Evolutionary conservation across 805 yeast genomes (phyloP), one percentile per base, ranked within the genome.

Genomic region (Kuraishia hungarica): DNA sequence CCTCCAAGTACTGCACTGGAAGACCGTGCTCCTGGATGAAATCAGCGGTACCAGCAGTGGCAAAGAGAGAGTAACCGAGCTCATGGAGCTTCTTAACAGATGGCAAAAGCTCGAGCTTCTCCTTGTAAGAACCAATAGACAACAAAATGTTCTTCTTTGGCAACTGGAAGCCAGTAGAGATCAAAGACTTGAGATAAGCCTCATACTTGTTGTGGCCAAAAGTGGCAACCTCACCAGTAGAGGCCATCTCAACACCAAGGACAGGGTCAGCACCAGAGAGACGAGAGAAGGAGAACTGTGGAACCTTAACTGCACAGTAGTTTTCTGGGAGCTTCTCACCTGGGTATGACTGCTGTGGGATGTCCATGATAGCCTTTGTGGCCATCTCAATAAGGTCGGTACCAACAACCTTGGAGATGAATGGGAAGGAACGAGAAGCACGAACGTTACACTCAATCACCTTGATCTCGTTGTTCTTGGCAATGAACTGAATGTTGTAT

Each of bases 391-490:
- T 93, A 76, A 93, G 80, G 72, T 93, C 96, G 56, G 93, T 91
- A 61, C 97, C 97, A 60, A 91, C 91, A 65, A 91, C 97, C 83
- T 93, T 93, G 53, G 98, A 93, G 62, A 92, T 90, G 75, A 94
- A 93, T 73, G 99, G 99, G 89, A 90, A 92, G 19, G 98, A 93
- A 72, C 99, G 88, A n/a, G 98, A 93, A 43, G 99, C 99, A 76
- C 99, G 88, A 56, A 93, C 97, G 68, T 93, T 93, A 81, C 99
- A 93, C 76, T 93, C 99, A 68, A 93, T 93, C 54, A 93, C 99
- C 83, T 94, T 94, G 72, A 93, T 90, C 64, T 90, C 96, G 64
- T 89, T 88, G 72, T 92, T 91, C 76, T 91, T 89, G 58, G 97
- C 97, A 70, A 93, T 94, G 71, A 93, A 89, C 76, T 93, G 99